Evolutionary conservation across 2,329 filamentous ascomycete genomes (phyloP).

Genomic region (Fusarium liriodendri): DNA sequence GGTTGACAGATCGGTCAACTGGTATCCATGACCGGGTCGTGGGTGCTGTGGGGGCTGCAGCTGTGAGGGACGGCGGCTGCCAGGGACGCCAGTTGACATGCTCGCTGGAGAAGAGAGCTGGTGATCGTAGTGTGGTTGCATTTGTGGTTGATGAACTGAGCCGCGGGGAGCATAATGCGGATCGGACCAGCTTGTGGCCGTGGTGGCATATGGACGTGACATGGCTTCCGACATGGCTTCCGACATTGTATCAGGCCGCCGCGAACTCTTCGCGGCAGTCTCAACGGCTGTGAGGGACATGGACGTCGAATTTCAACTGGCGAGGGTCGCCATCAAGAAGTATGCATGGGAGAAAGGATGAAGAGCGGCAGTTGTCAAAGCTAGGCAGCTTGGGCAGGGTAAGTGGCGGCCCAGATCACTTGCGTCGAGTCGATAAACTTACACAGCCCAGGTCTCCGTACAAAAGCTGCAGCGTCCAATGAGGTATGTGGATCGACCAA

Average conservation of each 20-base stretch:
- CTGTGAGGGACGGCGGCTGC: slow-evolving; percentile 22
- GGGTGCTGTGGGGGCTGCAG: slow-evolving; percentile 20
- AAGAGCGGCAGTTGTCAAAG: slow-evolving; percentile 24
- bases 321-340: slow-evolving; percentile 22
- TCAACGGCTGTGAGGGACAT: slow-evolving; percentile 38
- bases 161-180: slow-evolving; percentile 29
- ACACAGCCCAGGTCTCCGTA: slow-evolving; percentile 34
- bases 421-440: slow-evolving; percentile 40
- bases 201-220: slow-evolving; percentile 36
- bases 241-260: slow-evolving; percentile 34
- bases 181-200: slow-evolving; percentile 34
- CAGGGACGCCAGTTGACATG: slow-evolving; percentile 35
- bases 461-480: slow-evolving; percentile 31
- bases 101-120: slow-evolving; percentile 43
- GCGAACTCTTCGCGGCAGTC: slow-evolving; percentile 25
- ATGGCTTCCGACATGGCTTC: slow-evolving; percentile 43
- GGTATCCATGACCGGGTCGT: slow-evolving; percentile 20
- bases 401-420: slow-evolving; percentile 35
- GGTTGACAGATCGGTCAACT: slow-evolving; percentile 23
- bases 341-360: slow-evolving; percentile 24
- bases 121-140: slow-evolving; percentile 42
- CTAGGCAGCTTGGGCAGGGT: slow-evolving; percentile 27
- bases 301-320: slow-evolving; percentile 18
- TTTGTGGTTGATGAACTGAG: slow-evolving; percentile 41
- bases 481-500: slow-evolving; percentile 24